A percentile compares a stretch with the other conserved stretches of the same genome.
phyloP scores from a whole-genome alignment of 192 early-diverging fungal species.

The Dissophora globulifera region DNA sequence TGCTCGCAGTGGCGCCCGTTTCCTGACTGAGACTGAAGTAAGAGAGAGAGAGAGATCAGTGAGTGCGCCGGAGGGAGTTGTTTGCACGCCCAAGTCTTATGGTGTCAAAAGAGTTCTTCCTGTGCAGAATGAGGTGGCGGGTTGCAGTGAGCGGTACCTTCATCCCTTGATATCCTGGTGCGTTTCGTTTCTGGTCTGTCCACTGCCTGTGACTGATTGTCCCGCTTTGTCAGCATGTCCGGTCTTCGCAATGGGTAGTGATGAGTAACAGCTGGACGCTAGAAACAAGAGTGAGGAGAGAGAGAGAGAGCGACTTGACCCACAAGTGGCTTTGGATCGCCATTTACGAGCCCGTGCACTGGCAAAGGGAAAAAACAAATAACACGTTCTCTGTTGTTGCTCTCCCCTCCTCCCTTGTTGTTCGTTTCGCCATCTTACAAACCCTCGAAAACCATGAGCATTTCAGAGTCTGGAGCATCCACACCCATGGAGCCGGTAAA shows the following conservation, averaged over 20 bases:
- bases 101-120: too few relatives aligned
- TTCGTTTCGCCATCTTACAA: not conserved
- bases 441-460: too few relatives aligned
- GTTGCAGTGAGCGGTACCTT: too few relatives aligned
- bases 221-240: slow-evolving; percentile 13
- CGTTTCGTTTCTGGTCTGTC: slow-evolving; percentile 36
- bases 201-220: not conserved
- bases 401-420: not conserved
- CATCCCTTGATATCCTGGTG: slow-evolving; percentile 34
- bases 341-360: too few relatives aligned
- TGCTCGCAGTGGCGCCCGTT: slow-evolving; percentile 70
- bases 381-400: too few relatives aligned
- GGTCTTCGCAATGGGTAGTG: not conserved
- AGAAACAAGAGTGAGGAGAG: not conserved
- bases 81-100: too few relatives aligned
- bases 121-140: too few relatives aligned
- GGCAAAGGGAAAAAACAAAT: too few relatives aligned
- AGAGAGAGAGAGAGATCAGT: not conserved
- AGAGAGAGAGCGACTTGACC: not conserved
- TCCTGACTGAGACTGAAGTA: slow-evolving; percentile 48
- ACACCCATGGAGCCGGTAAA: slow-evolving; percentile 16
- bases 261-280: not conserved
- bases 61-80: too few relatives aligned
- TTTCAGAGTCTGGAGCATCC: not conserved
- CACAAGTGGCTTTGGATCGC: slow-evolving; percentile 6